Percentiles rank a stretch among this genome's conserved stretches.
phyloP scores from a whole-genome alignment of 148 eudicot genomes.

The Dianthus caryophyllus region DNA sequence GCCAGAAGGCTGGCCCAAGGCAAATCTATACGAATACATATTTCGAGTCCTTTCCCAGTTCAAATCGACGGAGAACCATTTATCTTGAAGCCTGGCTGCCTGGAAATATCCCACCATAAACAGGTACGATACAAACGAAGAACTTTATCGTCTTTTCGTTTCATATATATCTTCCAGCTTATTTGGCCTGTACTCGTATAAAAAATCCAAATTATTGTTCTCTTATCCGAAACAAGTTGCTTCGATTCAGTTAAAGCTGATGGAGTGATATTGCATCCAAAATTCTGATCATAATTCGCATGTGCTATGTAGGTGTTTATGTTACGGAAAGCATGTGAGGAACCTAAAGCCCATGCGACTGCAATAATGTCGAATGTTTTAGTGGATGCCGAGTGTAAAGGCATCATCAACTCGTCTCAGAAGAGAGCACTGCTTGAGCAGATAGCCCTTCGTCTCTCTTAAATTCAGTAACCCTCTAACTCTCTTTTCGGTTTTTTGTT shows the following conservation, averaged over 20 bases:
- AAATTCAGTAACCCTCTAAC: not conserved
- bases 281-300: not conserved
- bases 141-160: not conserved
- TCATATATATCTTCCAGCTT: not conserved
- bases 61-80: constrained; percentile 89
- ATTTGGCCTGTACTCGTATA: not conserved
- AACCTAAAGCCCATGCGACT: constrained; percentile 70
- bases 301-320: constrained; percentile 49
- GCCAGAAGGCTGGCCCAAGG: constrained; percentile 85
- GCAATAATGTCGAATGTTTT: constrained; percentile 79
- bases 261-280: not conserved
- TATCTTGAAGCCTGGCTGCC: constrained; percentile 74
- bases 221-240: not conserved
- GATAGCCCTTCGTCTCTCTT: constrained; percentile 77
- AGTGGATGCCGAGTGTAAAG: constrained; percentile 76
- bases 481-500: not conserved
- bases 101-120: constrained; percentile 66
- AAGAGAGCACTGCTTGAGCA: constrained; percentile 62
- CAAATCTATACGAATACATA: constrained; percentile 45
- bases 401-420: constrained; percentile 63
- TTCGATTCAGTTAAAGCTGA: not conserved
- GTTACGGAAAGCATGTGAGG: constrained; percentile 69
- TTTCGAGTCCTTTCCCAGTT: constrained; percentile 65
- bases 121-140: constrained; percentile 39
- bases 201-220: not conserved